Percentiles rank a stretch among this genome's conserved stretches.
phyloP scores from a whole-genome alignment of 2,329 filamentous ascomycete species.

The Bipolaris sorokiniana region DNA sequence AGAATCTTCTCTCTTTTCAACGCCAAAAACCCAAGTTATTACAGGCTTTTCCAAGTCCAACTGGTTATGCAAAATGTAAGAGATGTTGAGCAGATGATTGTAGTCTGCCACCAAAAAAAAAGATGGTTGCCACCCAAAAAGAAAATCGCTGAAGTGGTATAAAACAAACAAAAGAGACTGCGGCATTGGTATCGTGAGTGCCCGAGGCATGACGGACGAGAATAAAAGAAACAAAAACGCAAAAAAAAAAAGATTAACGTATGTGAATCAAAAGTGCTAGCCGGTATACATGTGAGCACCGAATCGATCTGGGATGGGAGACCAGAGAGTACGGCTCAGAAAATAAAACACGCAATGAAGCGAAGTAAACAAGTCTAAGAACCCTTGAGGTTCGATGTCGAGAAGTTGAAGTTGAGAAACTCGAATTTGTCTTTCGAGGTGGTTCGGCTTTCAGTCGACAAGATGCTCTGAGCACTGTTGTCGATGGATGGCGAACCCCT shows the following conservation, averaged over 20 bases:
- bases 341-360: slow-evolving; percentile 27
- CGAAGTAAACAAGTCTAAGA: slow-evolving; percentile 33
- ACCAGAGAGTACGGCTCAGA: slow-evolving; percentile 17
- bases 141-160: slow-evolving; percentile 57
- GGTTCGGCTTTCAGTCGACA: slow-evolving; percentile 38
- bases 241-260: slow-evolving; percentile 26
- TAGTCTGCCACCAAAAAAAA: slow-evolving; percentile 8
- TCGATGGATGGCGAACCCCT: slow-evolving; percentile 38
- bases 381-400: slow-evolving; percentile 40
- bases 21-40: slow-evolving; percentile 16
- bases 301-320: slow-evolving; percentile 4
- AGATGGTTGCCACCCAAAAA: slow-evolving; percentile 60
- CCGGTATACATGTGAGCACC: slow-evolving; percentile 15
- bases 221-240: slow-evolving; percentile 27
- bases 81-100: slow-evolving; percentile 15
- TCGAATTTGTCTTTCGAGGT: slow-evolving; percentile 47
- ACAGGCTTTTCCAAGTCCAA: slow-evolving; percentile 9
- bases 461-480: slow-evolving; percentile 31
- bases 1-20: slow-evolving; percentile 14
- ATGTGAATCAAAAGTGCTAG: slow-evolving; percentile 26
- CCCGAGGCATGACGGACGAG: slow-evolving; percentile 32
- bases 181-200: slow-evolving; percentile 43
- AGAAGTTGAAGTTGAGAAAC: slow-evolving; percentile 48
- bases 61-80: slow-evolving; percentile 14
- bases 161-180: slow-evolving; percentile 37